These are phyloP conservation scores for Omphalotus guepiniiformis DNA, from an alignment of 768 basidiomycete genomes.

Conservation along the genomic window DNA sequence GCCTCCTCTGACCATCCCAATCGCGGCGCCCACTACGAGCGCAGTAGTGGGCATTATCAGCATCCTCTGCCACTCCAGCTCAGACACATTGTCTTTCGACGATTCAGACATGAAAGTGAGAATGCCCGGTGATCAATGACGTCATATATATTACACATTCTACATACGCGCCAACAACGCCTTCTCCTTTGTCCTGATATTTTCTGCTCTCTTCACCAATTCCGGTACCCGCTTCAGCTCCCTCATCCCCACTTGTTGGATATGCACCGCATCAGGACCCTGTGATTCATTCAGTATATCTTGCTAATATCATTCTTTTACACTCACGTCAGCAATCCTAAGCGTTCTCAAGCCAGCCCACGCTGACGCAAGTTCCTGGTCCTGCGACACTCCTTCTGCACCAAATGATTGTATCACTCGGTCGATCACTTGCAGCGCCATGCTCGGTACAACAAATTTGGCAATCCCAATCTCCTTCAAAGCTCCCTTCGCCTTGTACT, in stretches of 20 bases:
- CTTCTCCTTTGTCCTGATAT: constrained; percentile 58
- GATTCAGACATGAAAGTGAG: too few relatives aligned
- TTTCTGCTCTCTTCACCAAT: constrained; percentile 50
- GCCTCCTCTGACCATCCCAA: constrained; percentile 72
- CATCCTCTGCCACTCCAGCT: too few relatives aligned
- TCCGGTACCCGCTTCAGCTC: constrained; percentile 77
- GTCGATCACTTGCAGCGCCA: constrained; percentile 87
- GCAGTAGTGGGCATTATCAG: constrained; percentile 60
- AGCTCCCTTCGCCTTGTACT: constrained; percentile 86
- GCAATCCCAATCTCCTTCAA: constrained; percentile 97
- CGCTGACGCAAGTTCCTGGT: constrained; percentile 71
- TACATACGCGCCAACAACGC: constrained; percentile 43
- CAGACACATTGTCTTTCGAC: too few relatives aligned
- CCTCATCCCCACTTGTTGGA: constrained; percentile 89
- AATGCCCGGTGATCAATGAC: too few relatives aligned
- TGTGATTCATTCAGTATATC: constrained; percentile 14
- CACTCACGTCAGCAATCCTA: constrained; percentile 75
- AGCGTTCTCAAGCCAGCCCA: constrained; percentile 86
- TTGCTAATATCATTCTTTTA: too few relatives aligned
- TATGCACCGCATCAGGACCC: constrained; percentile 60
- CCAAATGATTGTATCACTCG: constrained; percentile 95
- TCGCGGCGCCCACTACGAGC: constrained; percentile 54
- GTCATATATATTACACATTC: too few relatives aligned
- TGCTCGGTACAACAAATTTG: constrained; percentile 92
- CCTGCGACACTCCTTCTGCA: constrained; percentile 94